These are phyloP conservation scores for Arthrobotrys musiformis DNA, from an alignment of 2,329 filamentous ascomycete genomes.

Conservation along the genomic window DNA sequence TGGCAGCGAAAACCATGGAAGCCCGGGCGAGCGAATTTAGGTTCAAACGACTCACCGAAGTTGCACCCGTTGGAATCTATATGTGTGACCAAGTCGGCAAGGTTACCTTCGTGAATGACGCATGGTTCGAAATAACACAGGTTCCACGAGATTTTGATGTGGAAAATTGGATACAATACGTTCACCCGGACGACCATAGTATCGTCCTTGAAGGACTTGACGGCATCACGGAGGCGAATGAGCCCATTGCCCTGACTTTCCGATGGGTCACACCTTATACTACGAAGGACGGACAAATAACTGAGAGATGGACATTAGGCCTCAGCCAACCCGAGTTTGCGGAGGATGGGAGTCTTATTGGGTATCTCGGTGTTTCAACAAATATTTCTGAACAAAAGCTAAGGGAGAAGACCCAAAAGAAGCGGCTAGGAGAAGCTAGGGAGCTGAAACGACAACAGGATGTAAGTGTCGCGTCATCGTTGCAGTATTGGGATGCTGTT, in stretches of 20 bases:
- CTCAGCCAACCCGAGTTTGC: conserved; percentile 79
- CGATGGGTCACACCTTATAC: conserved; percentile 37
- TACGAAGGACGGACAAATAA: conserved; percentile 59
- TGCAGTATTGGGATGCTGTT: background rate
- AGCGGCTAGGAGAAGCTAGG: conserved; percentile 81
- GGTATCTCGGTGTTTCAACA: conserved; percentile 82
- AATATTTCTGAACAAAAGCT: conserved; percentile 88
- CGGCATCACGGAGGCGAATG: conserved; percentile 16
- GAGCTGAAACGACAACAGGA: conserved; percentile 79
- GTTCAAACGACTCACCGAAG: conserved; percentile 85
- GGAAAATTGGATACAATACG: conserved; percentile 38
- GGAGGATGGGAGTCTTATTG: conserved; percentile 73
- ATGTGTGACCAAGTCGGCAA: conserved; percentile 77
- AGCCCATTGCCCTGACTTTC: conserved; percentile 6
- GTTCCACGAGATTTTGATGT: conserved; percentile 34
- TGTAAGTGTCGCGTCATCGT: conserved; percentile 12
- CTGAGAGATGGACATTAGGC: conserved; percentile 81
- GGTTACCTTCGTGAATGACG: conserved; percentile 84
- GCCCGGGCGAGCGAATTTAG: conserved; percentile 73
- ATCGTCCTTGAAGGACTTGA: background rate
- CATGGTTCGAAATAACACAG: conserved; percentile 68
- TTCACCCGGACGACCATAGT: conserved; percentile 17
- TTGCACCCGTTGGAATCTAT: conserved; percentile 82
- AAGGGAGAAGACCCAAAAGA: conserved; percentile 80
- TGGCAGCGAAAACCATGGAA: conserved; percentile 72